Conservation (phyloP, 2,329 filamentous ascomycete genomes). For the Claviceps sp. region DNA sequence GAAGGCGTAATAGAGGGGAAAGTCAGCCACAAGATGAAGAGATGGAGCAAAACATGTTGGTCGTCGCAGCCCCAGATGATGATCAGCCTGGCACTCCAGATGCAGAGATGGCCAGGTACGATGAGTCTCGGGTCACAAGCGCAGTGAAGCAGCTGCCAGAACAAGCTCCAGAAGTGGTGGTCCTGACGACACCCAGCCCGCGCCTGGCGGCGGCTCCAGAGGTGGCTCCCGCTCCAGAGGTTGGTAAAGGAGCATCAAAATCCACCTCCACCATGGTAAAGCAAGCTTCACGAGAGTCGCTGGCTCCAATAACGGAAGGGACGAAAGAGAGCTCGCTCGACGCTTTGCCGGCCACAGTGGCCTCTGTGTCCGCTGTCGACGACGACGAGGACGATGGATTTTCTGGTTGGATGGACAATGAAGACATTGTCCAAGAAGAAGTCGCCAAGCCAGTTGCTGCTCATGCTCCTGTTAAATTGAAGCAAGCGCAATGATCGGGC, state of each 20-base stretch:
- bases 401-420: constrained; percentile 17
- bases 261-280: background rate
- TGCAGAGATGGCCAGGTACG: constrained; percentile 17
- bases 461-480: background rate
- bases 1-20: constrained; percentile 21
- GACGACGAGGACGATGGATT: constrained; percentile 12
- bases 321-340: constrained; percentile 4
- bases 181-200: background rate
- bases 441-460: background rate
- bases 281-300: background rate
- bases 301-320: background rate
- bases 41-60: constrained; percentile 40
- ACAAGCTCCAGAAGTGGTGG: background rate
- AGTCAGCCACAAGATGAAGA: constrained; percentile 22
- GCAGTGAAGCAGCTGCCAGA: background rate
- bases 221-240: background rate
- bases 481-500: background rate
- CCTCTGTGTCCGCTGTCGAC: constrained; percentile 1
- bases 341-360: constrained; percentile 7
- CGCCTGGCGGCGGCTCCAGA: background rate
- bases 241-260: background rate
- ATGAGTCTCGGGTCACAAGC: constrained; percentile 8
- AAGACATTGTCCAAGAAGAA: constrained; percentile 1
- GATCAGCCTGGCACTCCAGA: constrained; percentile 43
- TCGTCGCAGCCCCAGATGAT: constrained; percentile 52